These are phyloP conservation scores for apple (Malus domestica) DNA, from an alignment of 306 rosid species.

Conservation along the genomic window ASM211411v1 NC_041803.1:14759001-14759500, in stretches of 20 bases:
- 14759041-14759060: constrained; percentile 63
- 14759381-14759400: constrained; percentile 37
- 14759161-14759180: constrained; percentile 66
- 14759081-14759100: constrained; percentile 43
- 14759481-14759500: constrained; percentile 51
- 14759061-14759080: constrained; percentile 63
- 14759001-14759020: constrained; percentile 39
- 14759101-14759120: constrained; percentile 48
- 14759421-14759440: constrained; percentile 33
- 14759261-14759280: constrained; percentile 70
- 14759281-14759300: constrained; percentile 53
- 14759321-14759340: constrained; percentile 72
- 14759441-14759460: constrained; percentile 51
- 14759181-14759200: constrained; percentile 46
- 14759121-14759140: constrained; percentile 52
- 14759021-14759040: constrained; percentile 33
- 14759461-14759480: constrained; percentile 51
- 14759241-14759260: constrained; percentile 51
- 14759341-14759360: constrained; percentile 78
- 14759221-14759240: constrained; percentile 55
- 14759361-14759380: constrained; percentile 53
- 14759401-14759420: constrained; percentile 37
- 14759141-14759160: constrained; percentile 61
- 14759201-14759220: constrained; percentile 73
- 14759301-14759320: constrained; percentile 32